These are phyloP conservation scores for Pseudogymnoascus sp. DNA, from an alignment of 2,329 filamentous ascomycete species.

Conservation along the genomic window DNA sequence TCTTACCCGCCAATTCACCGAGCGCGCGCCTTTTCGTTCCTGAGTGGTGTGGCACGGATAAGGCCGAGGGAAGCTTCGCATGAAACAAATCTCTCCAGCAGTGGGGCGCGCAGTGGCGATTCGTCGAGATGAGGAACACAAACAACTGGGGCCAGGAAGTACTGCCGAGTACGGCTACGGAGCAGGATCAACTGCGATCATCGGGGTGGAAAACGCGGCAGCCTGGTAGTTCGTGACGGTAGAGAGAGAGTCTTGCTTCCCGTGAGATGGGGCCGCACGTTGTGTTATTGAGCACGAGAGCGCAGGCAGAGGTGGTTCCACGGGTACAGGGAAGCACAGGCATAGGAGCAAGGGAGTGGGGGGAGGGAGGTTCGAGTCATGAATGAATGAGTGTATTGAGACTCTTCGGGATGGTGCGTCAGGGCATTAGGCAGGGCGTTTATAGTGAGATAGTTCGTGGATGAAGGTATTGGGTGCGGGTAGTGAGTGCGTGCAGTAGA, in stretches of 20 bases:
- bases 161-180: not conserved
- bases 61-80: constrained; percentile 9
- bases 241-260: not conserved
- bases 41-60: constrained; percentile 1
- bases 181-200: not conserved
- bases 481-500: too few species aligned
- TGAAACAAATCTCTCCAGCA: constrained; percentile 1
- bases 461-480: not conserved
- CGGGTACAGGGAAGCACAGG: not conserved
- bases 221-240: not conserved
- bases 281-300: not conserved
- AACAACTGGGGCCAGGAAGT: not conserved
- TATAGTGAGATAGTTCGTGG: not conserved
- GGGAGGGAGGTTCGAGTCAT: not conserved
- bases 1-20: not conserved
- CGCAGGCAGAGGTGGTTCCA: not conserved
- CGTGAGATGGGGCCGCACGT: not conserved
- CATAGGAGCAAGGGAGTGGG: not conserved
- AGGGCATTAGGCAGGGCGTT: not conserved
- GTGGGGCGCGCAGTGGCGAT: not conserved
- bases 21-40: not conserved
- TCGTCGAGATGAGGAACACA: not conserved
- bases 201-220: not conserved
- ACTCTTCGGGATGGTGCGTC: not conserved
- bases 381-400: not conserved